Percentiles rank a stretch among this genome's conserved stretches.
Conservation (phyloP, 495 filamentous ascomycete genomes). For the Penicillium coprophilum region DNA sequence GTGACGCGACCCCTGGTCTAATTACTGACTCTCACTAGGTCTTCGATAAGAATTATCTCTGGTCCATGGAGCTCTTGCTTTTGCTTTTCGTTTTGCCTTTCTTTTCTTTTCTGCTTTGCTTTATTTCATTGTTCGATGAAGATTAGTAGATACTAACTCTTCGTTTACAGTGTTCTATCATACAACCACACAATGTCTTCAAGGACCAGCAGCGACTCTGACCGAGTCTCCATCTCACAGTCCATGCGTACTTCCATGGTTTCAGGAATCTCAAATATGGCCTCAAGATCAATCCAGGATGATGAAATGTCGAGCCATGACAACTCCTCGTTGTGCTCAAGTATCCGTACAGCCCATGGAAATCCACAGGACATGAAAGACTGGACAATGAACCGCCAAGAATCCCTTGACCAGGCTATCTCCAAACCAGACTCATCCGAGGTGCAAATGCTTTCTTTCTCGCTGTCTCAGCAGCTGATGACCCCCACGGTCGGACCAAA, state of each 20-base stretch:
- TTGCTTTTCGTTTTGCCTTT: conserved; percentile 11
- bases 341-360: conserved; percentile 39
- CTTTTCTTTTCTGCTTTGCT: conserved; percentile 17
- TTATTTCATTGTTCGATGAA: conserved; percentile 2
- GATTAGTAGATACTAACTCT: conserved; percentile 41
- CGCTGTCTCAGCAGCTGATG: conserved; percentile 46
- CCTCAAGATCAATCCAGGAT: conserved; percentile 48
- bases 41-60: conserved; percentile 14
- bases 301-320: conserved; percentile 50
- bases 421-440: conserved; percentile 44
- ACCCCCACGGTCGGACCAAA: conserved; percentile 43
- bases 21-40: conserved; percentile 22
- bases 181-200: conserved; percentile 37
- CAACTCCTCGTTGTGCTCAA: conserved; percentile 46
- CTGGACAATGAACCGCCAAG: conserved; percentile 44
- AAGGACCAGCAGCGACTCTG: conserved; percentile 39
- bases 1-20: not conserved
- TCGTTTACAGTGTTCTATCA: conserved; percentile 30
- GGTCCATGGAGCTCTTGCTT: conserved; percentile 28
- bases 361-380: conserved; percentile 40
- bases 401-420: conserved; percentile 41
- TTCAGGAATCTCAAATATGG: conserved; percentile 42
- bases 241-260: conserved; percentile 40
- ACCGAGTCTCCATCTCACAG: conserved; percentile 39
- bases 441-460: conserved; percentile 51